Conservation (phyloP, 148 eudicot species). For the Hydrangea macrophylla region DNA sequence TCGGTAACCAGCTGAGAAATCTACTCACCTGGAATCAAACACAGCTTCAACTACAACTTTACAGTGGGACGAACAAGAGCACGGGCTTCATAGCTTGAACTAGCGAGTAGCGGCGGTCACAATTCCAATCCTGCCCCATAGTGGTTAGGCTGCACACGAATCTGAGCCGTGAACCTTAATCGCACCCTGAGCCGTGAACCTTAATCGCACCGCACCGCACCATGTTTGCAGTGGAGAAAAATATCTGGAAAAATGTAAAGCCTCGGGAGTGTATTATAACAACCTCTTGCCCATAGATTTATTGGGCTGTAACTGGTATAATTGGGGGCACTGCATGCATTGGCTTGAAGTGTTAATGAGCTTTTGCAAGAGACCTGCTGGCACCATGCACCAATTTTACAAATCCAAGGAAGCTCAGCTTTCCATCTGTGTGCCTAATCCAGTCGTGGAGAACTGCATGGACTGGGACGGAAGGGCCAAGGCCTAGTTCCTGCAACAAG, state of each 20-base stretch:
- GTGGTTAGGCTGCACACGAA: not conserved
- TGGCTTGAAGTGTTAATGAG: slow-evolving; percentile 34
- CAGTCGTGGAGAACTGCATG: slow-evolving; percentile 94
- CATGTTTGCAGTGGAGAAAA: not conserved
- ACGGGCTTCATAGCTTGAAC: not conserved
- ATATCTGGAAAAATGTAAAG: not conserved
- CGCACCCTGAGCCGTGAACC: not conserved
- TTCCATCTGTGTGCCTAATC: slow-evolving; percentile 95
- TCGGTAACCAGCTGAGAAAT: slow-evolving; percentile 7
- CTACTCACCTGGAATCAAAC: slow-evolving; percentile 2
- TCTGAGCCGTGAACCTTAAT: not conserved
- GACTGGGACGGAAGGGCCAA: slow-evolving; percentile 87
- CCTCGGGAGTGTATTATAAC: not conserved
- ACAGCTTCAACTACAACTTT: slow-evolving; percentile 5
- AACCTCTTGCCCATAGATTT: slow-evolving; percentile 4
- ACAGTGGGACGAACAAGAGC: slow-evolving; percentile 14
- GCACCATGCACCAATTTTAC: slow-evolving; percentile 86
- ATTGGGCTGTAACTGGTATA: slow-evolving; percentile 5
- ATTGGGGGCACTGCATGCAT: not conserved
- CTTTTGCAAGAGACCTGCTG: slow-evolving; percentile 52
- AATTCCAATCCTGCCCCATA: not conserved
- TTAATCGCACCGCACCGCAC: not conserved
- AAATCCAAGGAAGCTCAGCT: slow-evolving; percentile 94
- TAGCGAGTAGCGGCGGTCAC: not conserved
- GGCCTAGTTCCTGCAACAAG: slow-evolving; percentile 81